Conservation (phyloP, 1,284 basidiomycete genomes). For the Pyrrhoderma noxium region DNA sequence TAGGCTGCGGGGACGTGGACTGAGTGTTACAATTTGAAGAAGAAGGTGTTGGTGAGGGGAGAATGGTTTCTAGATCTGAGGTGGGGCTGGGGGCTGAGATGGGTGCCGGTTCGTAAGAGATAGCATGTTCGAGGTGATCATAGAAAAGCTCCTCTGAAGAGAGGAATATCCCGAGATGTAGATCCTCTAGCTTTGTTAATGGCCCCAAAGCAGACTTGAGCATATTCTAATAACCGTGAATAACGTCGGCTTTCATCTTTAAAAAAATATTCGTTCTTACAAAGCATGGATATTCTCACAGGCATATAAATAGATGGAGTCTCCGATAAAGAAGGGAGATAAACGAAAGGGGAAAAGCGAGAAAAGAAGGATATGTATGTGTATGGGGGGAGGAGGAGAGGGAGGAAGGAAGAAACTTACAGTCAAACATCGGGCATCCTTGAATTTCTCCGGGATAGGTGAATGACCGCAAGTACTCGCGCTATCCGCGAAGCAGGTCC, state of each 20-base stretch:
- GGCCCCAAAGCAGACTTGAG: constrained; percentile 28
- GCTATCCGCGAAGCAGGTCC: constrained; percentile 55
- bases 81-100: too few relatives aligned
- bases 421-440: constrained; percentile 35
- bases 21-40: background rate
- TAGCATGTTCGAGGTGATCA: constrained; percentile 34
- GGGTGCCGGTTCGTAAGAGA: too few relatives aligned
- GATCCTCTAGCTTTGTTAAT: constrained; percentile 39
- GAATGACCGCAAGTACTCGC: constrained; percentile 49
- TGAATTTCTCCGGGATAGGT: constrained; percentile 47
- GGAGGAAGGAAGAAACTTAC: constrained; percentile 40
- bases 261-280: constrained; percentile 1
- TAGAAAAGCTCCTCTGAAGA: constrained; percentile 39
- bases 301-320: too few relatives aligned
- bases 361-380: too few relatives aligned
- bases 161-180: constrained; percentile 54
- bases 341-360: too few relatives aligned
- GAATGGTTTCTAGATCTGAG: background rate
- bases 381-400: too few relatives aligned
- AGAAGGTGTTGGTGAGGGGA: background rate
- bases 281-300: too few relatives aligned
- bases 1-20: too few relatives aligned
- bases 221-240: constrained; percentile 13
- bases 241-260: background rate
- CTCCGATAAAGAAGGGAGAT: too few relatives aligned